phyloP scores from a whole-genome alignment of 2,329 filamentous ascomycete species.

The Alternaria gansuensis region DNA sequence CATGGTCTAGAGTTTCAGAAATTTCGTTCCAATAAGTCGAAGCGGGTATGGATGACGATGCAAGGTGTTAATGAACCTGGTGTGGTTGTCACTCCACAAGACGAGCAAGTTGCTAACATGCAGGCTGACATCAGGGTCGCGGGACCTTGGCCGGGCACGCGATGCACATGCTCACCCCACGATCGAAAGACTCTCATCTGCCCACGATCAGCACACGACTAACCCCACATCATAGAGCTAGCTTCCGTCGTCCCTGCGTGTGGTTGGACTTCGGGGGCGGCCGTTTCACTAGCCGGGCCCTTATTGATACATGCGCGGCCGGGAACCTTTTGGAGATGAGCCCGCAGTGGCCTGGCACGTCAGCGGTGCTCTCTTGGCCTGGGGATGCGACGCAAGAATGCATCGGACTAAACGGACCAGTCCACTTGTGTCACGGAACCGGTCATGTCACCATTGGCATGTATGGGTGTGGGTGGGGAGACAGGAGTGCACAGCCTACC shows the following conservation, averaged over 20 bases:
- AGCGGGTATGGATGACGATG: conserved; percentile 15
- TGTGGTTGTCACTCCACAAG: conserved; percentile 17
- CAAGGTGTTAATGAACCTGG: neutral
- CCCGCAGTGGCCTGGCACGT: conserved; percentile 32
- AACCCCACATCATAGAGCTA: conserved; percentile 26
- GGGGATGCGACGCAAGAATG: conserved; percentile 39
- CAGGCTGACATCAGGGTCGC: conserved; percentile 21
- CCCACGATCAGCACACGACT: conserved; percentile 26
- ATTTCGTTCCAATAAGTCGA: neutral
- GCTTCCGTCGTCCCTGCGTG: conserved; percentile 19
- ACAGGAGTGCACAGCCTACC: conserved; percentile 37
- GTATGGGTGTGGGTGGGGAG: conserved; percentile 38
- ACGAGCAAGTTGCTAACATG: conserved; percentile 14
- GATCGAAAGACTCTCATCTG: conserved; percentile 28
- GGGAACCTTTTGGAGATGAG: conserved; percentile 33
- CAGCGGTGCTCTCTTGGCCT: conserved; percentile 24
- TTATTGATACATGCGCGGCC: conserved; percentile 45
- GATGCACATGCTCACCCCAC: conserved; percentile 30
- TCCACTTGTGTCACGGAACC: conserved; percentile 16
- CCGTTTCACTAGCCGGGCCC: conserved; percentile 29
- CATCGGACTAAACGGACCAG: conserved; percentile 34
- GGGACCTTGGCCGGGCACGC: conserved; percentile 22
- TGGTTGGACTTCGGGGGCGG: conserved; percentile 29
- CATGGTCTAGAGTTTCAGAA: neutral
- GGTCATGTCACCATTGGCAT: conserved; percentile 32